phyloP scores from a whole-genome alignment of 768 basidiomycete genomes.

The Boletus tylopilopsis region DNA sequence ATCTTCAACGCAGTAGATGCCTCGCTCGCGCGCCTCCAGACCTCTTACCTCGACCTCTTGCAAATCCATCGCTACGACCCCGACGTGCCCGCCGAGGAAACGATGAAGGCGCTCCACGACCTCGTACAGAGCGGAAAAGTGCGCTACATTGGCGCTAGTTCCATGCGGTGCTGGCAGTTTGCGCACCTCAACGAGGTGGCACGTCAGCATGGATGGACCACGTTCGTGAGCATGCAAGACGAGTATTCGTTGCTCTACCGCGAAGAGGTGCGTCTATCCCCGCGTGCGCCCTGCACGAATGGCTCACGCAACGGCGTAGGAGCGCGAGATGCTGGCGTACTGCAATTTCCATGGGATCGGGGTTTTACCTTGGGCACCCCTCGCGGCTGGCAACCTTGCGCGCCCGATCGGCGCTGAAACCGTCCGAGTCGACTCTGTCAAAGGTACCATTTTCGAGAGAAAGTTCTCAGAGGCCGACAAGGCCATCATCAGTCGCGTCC shows the following conservation, averaged over 20 bases:
- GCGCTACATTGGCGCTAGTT: slow-evolving; percentile 47
- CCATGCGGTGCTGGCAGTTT: slow-evolving; percentile 46
- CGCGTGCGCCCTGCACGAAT: too few species aligned
- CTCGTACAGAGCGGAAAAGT: slow-evolving; percentile 46
- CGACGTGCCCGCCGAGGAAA: slow-evolving; percentile 38
- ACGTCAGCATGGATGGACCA: slow-evolving; percentile 43
- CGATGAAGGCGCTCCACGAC: slow-evolving; percentile 50
- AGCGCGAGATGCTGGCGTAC: slow-evolving; percentile 43
- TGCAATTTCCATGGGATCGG: slow-evolving; percentile 50
- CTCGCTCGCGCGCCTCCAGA: slow-evolving; percentile 34
- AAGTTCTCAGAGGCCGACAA: slow-evolving; percentile 28
- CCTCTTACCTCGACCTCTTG: slow-evolving; percentile 37
- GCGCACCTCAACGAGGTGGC: slow-evolving; percentile 43
- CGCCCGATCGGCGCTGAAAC: slow-evolving; percentile 33
- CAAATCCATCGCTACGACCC: slow-evolving; percentile 44
- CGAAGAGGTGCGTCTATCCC: slow-evolving; percentile 34
- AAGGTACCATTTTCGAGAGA: slow-evolving; percentile 21
- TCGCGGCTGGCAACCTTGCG: slow-evolving; percentile 38
- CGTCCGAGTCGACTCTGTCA: slow-evolving; percentile 1
- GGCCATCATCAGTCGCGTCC: slow-evolving; percentile 38
- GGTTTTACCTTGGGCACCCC: slow-evolving; percentile 49
- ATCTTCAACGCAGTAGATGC: slow-evolving; percentile 37
- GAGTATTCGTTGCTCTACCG: slow-evolving; percentile 49
- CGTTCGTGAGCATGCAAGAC: slow-evolving; percentile 54
- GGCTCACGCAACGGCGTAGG: slow-evolving; percentile 40